Evolutionary conservation across 2,329 filamentous ascomycete genomes (phyloP), one percentile per base, ranked within the genome.

Genomic region (Aspergillus intermedius): DNA sequence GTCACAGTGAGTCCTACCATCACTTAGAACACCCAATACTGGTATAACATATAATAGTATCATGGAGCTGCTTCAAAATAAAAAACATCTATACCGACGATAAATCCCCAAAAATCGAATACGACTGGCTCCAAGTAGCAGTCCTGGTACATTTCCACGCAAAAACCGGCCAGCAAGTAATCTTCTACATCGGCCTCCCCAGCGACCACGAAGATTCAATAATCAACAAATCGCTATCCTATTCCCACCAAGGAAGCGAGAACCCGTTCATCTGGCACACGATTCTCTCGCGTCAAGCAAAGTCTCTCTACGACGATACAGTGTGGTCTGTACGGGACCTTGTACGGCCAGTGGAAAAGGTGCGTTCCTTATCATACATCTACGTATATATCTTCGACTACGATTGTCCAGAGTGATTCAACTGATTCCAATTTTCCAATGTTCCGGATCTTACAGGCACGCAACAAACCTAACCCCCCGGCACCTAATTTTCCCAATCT

Each of bases 261-360:
- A 53, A 55, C 32, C 60, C 60, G 2, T 63, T 56, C 28, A 32
- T 42, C 9, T 60, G 56, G 55, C 63, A 68, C 44, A 48, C 54
- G 8, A 25, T 57, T 2, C 54, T 68, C 17, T 47, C 61, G 2
- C 42, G 46, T 4, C 51, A 59, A 10, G 42, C 60, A 1, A 47
- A 58, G 15, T 42, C 52, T 4, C 48, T 59, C 4, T 66, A 66
- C 25, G 52, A 67, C 25, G 8, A 6, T 2, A 60, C 62, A 6
- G 49, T 68, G n/a, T 68, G 64, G 64, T 44, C 44, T 1, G 22
- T 65, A 23, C 60, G 65, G 3, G 21, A 66, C 51, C n/a, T 61
- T 5, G 56, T 69, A n/a, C 52, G 66, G 10, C 13, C 15, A 0
- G 53, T 60, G 13, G 66, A 69, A 47, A 60, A 62, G 61, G 64